phyloP scores from a whole-genome alignment of 495 filamentous ascomycete genomes.

The Aspergillus bertholletiae region DNA sequence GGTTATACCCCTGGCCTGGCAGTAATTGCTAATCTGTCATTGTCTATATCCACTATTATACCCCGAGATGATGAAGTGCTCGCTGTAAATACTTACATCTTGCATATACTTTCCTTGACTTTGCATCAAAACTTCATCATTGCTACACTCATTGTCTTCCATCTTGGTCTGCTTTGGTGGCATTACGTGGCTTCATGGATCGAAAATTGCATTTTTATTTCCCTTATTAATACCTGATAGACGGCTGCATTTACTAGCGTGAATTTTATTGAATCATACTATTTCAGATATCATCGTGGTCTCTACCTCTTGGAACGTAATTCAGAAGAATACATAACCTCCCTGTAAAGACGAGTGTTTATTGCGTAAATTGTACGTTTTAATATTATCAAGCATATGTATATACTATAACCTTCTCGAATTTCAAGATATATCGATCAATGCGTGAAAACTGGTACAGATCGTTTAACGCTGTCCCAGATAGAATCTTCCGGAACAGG shows the following conservation, averaged over 20 bases:
- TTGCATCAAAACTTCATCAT: not conserved
- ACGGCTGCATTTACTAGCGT: not conserved
- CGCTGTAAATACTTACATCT: not conserved
- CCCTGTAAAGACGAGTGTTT: too few relatives aligned
- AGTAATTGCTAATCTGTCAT: not conserved
- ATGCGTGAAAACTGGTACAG: conserved; percentile 14
- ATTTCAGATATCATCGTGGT: not conserved
- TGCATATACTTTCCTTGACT: not conserved
- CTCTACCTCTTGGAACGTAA: too few relatives aligned
- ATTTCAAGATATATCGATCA: not conserved
- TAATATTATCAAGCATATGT: not conserved
- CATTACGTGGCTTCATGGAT: not conserved
- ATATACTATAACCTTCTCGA: not conserved
- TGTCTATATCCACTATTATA: not conserved
- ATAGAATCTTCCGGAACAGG: conserved; percentile 54
- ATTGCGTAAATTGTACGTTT: not conserved
- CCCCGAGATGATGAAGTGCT: not conserved
- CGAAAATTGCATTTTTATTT: not conserved
- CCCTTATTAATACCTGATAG: not conserved
- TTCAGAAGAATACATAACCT: too few relatives aligned
- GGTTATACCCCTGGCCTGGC: not conserved
- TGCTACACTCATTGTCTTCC: not conserved
- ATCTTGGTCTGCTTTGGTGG: not conserved
- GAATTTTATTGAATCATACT: not conserved
- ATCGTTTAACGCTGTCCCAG: conserved; percentile 23